Base-by-base conservation (phyloP, 108 stramenopile species). In the Stephanodiscus minutulus region DNA sequence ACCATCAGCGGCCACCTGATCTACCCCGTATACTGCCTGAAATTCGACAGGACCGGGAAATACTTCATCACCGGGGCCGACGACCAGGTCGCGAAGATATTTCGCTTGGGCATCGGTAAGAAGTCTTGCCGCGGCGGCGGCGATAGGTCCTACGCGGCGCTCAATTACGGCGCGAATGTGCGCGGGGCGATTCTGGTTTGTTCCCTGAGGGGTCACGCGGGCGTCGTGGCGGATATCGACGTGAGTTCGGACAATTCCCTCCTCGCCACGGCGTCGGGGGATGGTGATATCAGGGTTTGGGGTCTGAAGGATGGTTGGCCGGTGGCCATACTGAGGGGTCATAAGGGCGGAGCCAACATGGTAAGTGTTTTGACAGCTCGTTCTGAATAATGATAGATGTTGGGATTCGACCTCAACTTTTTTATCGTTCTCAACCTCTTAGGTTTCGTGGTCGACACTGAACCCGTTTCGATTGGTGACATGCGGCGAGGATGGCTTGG, bases 31-130 rank as follows among this genome's bases (percentile, higher is more conserved):
- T 98, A 91, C 68, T 96, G 93, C 73, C 66, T 94, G 9, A 86
- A 83, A 46, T 96, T 96, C 65, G 98, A 98, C 86, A 66, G 64
- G 33, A 92, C 94, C 7, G 96, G 96, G 8, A 81, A 91, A 39
- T 98, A 91, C 67, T 91, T 96, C 68, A 73, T 97, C 21, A 96
- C 96, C 7, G 98, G 98, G n/a, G 92, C 96, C 10, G 96, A 97
- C 66, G 98, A 98, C 64, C 86, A 85, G 43, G 83, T 98, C 15
- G 88, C 94, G 43, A 97, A 97, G 79, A 65, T 96, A 27, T 98
- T 96, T 83, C 86, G 80, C 67, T 64, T 94, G 39, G 85, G 84
- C 25, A 77, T 83, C 8, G 71, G 64, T 11, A 46, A 24, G 29
- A 47, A 35, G n/a, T 28, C 44, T n/a, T n/a, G n/a, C 2, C 53